phyloP scores from a whole-genome alignment of 2,329 filamentous ascomycete genomes.

The Huntiella decipiens region DNA sequence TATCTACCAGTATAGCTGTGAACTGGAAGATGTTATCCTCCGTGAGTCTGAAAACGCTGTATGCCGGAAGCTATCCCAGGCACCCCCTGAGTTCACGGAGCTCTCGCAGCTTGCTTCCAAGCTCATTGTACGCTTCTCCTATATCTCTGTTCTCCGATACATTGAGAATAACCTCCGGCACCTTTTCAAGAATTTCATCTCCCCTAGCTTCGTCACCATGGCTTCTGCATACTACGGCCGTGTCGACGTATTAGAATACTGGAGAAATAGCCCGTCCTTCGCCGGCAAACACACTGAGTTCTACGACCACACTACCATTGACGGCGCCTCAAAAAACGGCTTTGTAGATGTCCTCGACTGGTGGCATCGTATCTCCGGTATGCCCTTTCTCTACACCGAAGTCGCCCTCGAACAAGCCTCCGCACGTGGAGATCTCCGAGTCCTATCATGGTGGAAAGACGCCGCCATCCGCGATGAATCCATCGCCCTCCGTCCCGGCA shows the following conservation, averaged over 20 bases:
- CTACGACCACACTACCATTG: constrained; percentile 68
- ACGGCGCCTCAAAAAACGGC: constrained; percentile 70
- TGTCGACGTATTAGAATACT: constrained; percentile 74
- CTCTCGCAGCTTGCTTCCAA: constrained; percentile 69
- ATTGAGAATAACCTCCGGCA: constrained; percentile 43
- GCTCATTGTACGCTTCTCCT: constrained; percentile 78
- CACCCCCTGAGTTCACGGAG: constrained; percentile 48
- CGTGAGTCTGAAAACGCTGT: constrained; percentile 51
- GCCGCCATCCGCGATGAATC: constrained; percentile 40
- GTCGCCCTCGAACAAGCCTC: constrained; percentile 74
- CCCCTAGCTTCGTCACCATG: constrained; percentile 69
- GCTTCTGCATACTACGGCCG: constrained; percentile 75
- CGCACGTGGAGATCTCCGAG: constrained; percentile 62
- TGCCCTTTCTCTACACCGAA: constrained; percentile 72
- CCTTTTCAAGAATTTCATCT: constrained; percentile 70
- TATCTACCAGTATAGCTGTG: constrained; percentile 42
- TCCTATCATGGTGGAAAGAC: constrained; percentile 86
- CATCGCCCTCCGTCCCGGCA: constrained; percentile 56
- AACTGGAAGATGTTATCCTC: constrained; percentile 71
- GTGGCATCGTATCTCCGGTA: constrained; percentile 65
- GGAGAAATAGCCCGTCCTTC: constrained; percentile 67
- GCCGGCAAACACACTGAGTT: constrained; percentile 48
- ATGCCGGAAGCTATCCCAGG: constrained; percentile 52
- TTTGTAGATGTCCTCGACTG: constrained; percentile 74
- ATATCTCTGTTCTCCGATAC: constrained; percentile 57